Percentiles rank a stretch among this genome's conserved stretches.
Conservation (phyloP, 164 flowering plant genomes). For the Nelumbo lutea region DNA sequence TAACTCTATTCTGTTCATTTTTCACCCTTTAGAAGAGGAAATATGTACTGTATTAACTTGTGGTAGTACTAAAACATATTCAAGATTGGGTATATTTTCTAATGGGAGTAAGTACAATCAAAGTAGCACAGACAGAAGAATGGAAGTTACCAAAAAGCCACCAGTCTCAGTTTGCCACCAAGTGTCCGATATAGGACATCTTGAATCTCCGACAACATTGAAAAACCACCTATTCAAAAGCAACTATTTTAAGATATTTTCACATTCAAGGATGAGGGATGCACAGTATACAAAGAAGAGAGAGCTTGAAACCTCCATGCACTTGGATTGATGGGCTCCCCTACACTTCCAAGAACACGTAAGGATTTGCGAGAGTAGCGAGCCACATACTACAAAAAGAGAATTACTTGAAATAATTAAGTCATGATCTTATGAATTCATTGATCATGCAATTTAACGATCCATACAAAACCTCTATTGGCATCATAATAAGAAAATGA, state of each 20-base stretch:
- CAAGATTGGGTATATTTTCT: no score
- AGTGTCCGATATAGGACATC: constrained; percentile 96
- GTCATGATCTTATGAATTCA: not conserved
- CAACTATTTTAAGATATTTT: not conserved
- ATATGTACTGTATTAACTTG: no score
- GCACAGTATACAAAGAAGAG: not conserved
- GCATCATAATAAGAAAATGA: no score
- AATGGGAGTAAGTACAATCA: no score
- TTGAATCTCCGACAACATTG: constrained; percentile 86
- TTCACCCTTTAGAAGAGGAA: no score
- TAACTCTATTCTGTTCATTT: no score
- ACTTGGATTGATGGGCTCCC: constrained; percentile 98
- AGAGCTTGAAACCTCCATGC: constrained; percentile 76
- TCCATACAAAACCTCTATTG: no score
- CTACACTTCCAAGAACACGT: constrained; percentile 94
- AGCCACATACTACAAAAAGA: constrained; percentile 66
- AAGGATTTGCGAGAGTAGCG: constrained; percentile 85
- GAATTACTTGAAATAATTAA: not conserved
- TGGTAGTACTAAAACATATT: no score
- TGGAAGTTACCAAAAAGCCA: constrained; percentile 71
- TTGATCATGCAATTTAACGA: not conserved
- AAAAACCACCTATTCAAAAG: constrained; percentile 71
- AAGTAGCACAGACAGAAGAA: no score
- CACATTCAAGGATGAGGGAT: not conserved
- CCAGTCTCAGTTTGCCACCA: constrained; percentile 99